These are phyloP conservation scores for Naematelia aurantialba DNA, from an alignment of 768 basidiomycete genomes.

Conservation along the genomic window DNA sequence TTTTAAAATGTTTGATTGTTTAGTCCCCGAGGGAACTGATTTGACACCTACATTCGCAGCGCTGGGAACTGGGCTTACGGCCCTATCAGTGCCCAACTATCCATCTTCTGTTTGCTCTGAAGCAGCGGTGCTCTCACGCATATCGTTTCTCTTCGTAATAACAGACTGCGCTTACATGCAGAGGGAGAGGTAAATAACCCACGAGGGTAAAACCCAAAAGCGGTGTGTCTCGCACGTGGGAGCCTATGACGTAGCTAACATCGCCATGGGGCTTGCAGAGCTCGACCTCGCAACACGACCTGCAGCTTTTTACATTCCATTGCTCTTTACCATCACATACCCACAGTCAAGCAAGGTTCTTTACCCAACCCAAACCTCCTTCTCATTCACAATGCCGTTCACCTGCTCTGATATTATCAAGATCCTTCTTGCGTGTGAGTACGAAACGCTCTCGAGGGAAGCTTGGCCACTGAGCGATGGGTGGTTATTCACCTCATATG, in stretches of 20 bases:
- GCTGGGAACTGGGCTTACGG: too few species aligned
- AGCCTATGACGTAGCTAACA: not conserved
- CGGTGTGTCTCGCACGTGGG: not conserved
- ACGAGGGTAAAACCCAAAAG: too few species aligned
- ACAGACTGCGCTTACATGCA: too few species aligned
- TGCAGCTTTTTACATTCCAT: not conserved
- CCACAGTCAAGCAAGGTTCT: not conserved
- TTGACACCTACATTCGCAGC: too few species aligned
- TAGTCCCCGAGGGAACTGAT: not conserved
- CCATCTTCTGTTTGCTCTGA: not conserved
- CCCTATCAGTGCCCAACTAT: not conserved
- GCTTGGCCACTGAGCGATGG: not conserved
- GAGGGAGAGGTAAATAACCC: not conserved
- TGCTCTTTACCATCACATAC: not conserved
- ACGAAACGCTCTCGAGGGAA: not conserved
- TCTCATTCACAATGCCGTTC: constrained; percentile 9
- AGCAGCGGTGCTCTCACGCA: not conserved
- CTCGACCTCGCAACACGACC: not conserved
- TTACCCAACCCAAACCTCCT: not conserved
- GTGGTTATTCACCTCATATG: not conserved
- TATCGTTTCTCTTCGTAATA: not conserved
- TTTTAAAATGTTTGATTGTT: not conserved
- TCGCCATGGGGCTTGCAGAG: not conserved
- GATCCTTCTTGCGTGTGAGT: constrained; percentile 28
- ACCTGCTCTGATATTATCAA: constrained; percentile 43